Evolutionary conservation across 805 yeast genomes (phyloP), one percentile per base, ranked within the genome.

Genomic region (Candida alai): DNA sequence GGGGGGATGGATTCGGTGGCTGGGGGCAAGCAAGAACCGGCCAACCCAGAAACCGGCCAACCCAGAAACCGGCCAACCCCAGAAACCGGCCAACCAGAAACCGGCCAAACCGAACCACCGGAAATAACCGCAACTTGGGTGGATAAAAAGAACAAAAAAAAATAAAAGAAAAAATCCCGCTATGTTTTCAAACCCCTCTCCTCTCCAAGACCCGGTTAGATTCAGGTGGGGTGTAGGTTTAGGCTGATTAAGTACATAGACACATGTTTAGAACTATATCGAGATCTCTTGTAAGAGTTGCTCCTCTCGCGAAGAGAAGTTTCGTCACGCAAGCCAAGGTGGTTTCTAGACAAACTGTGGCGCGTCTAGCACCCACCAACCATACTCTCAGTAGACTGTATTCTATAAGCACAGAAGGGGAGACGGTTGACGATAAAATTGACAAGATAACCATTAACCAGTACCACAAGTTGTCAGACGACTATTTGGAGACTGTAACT

Each of bases 381-480:
- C 31, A 28, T 14, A 24, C 7, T 24, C 10, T 18, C 4, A 12
- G 20, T 23, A 42, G 45, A 28, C 16, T 4, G n/a, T 36, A 42
- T 27, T 36, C 40, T 4, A 25, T 36, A 15, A 48, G 56, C 28
- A 80, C 89, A 0, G 70, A 66, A 32, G 90, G 88, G 5, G 56
- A 65, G 13, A 53, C 54, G 6, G 62, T 80, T 9, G 80, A 80
- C 4, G 58, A 56, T 9, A 72, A 74, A 37, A 74, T 84, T 15
- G 67, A 66, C 32, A 43, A 61, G 3, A 39, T 84, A 13, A 52
- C 75, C 1, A 43, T 53, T 4, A 66, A 65, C 24, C 72, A 79
- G 36, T 93, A 84, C 59, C 87, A 84, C 51, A 53, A 54, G 5
- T 54, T 68, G 4, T 74, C 96, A 1, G 83, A 83, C 42, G 69